Conservation (phyloP, 208 protist genomes). For the Angomonas deanei region DNA sequence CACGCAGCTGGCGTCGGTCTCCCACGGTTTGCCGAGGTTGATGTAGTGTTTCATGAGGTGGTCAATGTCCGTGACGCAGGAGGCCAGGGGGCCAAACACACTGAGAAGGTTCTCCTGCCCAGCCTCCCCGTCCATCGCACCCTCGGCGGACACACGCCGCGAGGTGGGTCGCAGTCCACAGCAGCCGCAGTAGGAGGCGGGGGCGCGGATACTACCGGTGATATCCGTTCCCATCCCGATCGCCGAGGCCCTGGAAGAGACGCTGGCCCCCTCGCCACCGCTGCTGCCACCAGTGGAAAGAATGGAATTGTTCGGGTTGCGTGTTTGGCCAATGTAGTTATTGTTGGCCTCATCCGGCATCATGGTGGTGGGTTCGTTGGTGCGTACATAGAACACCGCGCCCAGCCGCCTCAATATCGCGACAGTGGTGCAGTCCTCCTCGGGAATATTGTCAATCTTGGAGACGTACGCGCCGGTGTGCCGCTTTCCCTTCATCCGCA, state of each 20-base stretch:
- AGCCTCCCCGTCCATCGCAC: not conserved
- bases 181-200: not conserved
- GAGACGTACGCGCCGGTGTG: not conserved
- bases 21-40: not conserved
- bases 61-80: not conserved
- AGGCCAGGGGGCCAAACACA: not conserved
- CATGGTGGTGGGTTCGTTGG: not conserved
- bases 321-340: not conserved
- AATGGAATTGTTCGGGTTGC: not conserved
- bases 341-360: not conserved
- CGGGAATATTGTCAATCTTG: not conserved
- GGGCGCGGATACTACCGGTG: not conserved
- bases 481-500: not conserved
- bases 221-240: not conserved
- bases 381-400: not conserved
- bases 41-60: not conserved
- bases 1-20: not conserved
- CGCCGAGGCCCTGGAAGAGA: not conserved
- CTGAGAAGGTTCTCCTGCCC: not conserved
- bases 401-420: not conserved
- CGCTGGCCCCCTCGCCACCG: not conserved
- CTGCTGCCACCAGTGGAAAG: not conserved
- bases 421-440: not conserved
- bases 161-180: not conserved
- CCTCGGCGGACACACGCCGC: not conserved